phyloP scores from a whole-genome alignment of 2,329 filamentous ascomycete species.

The Alternaria sp. region DNA sequence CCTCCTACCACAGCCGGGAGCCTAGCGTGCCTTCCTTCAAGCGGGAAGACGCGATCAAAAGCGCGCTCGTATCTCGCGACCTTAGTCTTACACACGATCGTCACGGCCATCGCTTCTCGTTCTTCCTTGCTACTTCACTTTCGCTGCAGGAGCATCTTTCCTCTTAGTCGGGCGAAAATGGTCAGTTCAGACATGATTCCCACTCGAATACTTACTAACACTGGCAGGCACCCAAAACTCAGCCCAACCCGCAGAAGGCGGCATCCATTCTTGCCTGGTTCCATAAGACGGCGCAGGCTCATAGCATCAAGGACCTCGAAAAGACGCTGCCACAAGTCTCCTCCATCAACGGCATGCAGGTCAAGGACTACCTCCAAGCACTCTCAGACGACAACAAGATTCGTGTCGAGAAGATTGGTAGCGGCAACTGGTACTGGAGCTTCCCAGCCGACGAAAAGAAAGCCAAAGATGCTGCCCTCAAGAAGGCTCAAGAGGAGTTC shows the following conservation, averaged over 20 bases:
- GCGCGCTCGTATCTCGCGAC: not conserved
- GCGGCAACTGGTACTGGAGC: slow-evolving; percentile 75
- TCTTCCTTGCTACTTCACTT: not conserved
- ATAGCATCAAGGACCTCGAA: slow-evolving; percentile 72
- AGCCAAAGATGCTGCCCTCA: slow-evolving; percentile 49
- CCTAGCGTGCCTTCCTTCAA: not conserved
- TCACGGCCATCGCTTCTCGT: not conserved
- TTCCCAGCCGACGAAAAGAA: slow-evolving; percentile 66
- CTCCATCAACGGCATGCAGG: slow-evolving; percentile 69
- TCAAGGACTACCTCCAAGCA: slow-evolving; percentile 70
- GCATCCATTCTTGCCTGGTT: slow-evolving; percentile 65
- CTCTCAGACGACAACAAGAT: slow-evolving; percentile 67
- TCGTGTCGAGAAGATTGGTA: slow-evolving; percentile 72
- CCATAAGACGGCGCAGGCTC: slow-evolving; percentile 64
- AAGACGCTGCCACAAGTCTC: slow-evolving; percentile 67
- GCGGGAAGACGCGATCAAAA: not conserved
- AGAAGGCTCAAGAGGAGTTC: slow-evolving; percentile 46
- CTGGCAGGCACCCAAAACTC: slow-evolving; percentile 59
- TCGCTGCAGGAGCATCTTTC: not conserved
- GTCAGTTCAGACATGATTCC: slow-evolving; percentile 4
- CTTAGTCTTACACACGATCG: not conserved
- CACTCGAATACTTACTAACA: slow-evolving; percentile 12
- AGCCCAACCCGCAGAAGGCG: slow-evolving; percentile 64
- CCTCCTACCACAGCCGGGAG: not conserved
- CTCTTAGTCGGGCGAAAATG: slow-evolving; percentile 5